Base-by-base conservation (phyloP, 2,329 filamentous ascomycete species). In the Phaeosphaeriaceae sp. region DNA sequence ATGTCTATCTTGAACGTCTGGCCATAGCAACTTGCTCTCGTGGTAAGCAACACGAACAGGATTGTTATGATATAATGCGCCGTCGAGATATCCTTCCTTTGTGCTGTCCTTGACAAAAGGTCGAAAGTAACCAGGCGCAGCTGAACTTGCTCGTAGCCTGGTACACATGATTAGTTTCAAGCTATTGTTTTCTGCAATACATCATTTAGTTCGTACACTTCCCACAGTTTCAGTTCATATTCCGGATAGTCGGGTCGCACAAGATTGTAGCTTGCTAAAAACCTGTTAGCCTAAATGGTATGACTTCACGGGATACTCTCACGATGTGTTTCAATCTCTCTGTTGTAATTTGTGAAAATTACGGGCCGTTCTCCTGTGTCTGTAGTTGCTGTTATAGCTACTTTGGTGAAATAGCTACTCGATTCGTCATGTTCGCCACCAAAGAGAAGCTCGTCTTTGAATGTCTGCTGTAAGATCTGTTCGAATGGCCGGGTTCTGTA, bases 311-410 rank as follows among this genome's bases (percentile, higher is more conserved):
- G n/a, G n/a, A n/a, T n/a, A n/a, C n/a, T n/a, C n/a, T 66, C 26
- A 21, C 30, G 9, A 26, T 36, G 15, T 16, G 2, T 6, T 29
- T 79, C 72, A 17, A 17, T 15, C 30, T 28, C 56, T 33, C 75
- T 67, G 36, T 76, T 76, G 55, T 80, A 80, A 57, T 77, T 80
- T 11, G 75, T 67, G 5, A 79, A 56, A 13, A 80, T 53, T 28
- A 76, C 73, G 1, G 74, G 66, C 21, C 68, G 66, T 23, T 71
- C 67, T 4, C 72, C 75, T 41, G 71, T 67, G 1, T 64, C 67
- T 33, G 71, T 73, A 1, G 76, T 74, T 7, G 76, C 61, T 15
- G 73, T 76, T 4, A 79, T 76, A 16, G 40, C 40, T 16, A 42
- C 40, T 26, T 42, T 42, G 3, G 11, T 9, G 8, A n/a, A 15